A percentile compares a stretch with the other conserved stretches of the same genome.
phyloP scores from a whole-genome alignment of 768 basidiomycete genomes.

The Podaxis sp. region DNA sequence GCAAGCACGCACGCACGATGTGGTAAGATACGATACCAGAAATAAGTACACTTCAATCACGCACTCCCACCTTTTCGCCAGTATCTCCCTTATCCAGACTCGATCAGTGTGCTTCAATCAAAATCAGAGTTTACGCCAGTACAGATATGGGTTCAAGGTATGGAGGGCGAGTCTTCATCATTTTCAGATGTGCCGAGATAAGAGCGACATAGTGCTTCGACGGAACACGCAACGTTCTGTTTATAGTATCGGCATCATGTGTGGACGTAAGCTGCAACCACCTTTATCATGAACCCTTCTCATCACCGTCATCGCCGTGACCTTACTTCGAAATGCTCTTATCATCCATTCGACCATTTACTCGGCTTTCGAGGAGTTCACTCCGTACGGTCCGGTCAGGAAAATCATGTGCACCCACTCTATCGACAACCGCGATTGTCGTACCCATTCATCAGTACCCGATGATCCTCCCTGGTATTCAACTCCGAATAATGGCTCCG shows the following conservation, averaged over 20 bases:
- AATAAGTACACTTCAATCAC: not conserved
- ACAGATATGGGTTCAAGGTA: not conserved
- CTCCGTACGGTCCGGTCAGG: not conserved
- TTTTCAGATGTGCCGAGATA: constrained; percentile 8
- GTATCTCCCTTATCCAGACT: not conserved
- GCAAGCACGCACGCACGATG: not conserved
- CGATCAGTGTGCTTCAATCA: not conserved
- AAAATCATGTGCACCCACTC: not conserved
- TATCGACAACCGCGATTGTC: not conserved
- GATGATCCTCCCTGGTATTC: not conserved
- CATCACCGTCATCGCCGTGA: constrained; percentile 2
- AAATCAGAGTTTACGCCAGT: not conserved
- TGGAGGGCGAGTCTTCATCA: not conserved
- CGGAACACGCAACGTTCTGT: not conserved
- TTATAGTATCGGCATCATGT: not conserved
- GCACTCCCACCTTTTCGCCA: not conserved
- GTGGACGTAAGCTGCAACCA: not conserved
- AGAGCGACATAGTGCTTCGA: constrained; percentile 7
- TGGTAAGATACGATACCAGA: not conserved
- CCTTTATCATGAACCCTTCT: not conserved
- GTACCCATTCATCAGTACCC: not conserved
- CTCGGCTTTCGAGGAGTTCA: not conserved
- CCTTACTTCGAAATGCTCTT: constrained; percentile 2
- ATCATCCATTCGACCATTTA: not conserved
- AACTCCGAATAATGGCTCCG: not conserved